phyloP scores from a whole-genome alignment of 1,284 basidiomycete species.

The Laetiporus sulphureus region DNA sequence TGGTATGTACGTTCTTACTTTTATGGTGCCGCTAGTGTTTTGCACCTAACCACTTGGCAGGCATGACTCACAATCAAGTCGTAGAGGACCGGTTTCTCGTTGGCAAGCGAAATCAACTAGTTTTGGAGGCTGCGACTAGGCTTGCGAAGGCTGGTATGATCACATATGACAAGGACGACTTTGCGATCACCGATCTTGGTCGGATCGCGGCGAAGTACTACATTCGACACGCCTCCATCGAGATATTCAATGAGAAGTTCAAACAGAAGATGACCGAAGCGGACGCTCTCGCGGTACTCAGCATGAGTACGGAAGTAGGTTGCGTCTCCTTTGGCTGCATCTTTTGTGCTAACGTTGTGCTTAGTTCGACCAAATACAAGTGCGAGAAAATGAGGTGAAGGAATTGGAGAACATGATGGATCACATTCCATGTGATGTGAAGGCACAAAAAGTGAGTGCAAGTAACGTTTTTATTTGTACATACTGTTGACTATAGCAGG shows the following conservation, averaged over 20 bases:
- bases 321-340: constrained; percentile 2
- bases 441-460: constrained; percentile 25
- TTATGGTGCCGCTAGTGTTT: neutral
- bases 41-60: constrained; percentile 29
- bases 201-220: constrained; percentile 97
- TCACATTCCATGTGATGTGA: constrained; percentile 74
- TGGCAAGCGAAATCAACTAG: constrained; percentile 69
- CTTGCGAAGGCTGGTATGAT: constrained; percentile 86
- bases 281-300: constrained; percentile 83
- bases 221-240: constrained; percentile 82
- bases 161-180: constrained; percentile 56
- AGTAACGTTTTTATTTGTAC: neutral
- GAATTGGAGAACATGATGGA: constrained; percentile 61
- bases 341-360: neutral
- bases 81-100: constrained; percentile 77
- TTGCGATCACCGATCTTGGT: constrained; percentile 83
- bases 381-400: constrained; percentile 90
- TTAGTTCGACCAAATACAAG: constrained; percentile 94
- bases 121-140: constrained; percentile 63
- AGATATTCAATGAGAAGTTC: constrained; percentile 85
- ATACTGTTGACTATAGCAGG: constrained; percentile 73
- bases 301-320: constrained; percentile 84
- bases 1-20: constrained; percentile 37
- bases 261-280: constrained; percentile 89
- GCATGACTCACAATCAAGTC: constrained; percentile 73